Evolutionary conservation across 1,284 basidiomycete species (phyloP), one percentile per base, ranked within the genome.

Genomic region (Tremellales sp.): DNA sequence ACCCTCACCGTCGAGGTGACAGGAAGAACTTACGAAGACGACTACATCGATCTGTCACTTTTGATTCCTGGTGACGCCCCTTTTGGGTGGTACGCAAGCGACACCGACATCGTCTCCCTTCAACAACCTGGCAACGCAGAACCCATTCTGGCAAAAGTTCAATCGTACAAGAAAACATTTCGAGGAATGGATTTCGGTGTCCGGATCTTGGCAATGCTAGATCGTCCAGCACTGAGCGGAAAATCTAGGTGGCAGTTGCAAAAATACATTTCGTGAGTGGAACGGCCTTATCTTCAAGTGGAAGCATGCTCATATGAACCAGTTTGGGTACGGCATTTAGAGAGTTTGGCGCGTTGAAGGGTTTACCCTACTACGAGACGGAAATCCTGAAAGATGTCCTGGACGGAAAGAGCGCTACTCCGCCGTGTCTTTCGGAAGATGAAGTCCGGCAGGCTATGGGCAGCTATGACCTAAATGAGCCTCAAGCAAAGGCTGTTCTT

Each of bases 321-420:
- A 95, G 92, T 55, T 74, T 98, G 57, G 87, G 85, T 50, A 98
- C 95, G 0, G 77, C 94, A 19, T 82, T 92, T 60, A 85, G 95
- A 43, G 95, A 98, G 74, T 98, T 87, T 66, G 85, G 81, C 5
- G 91, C 94, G 2, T 77, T 99, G 10, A 78, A 85, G 61, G 85
- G 84, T 18, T 75, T 95, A 43, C 85, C 83, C 4, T 87, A 86
- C 68, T 91, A 91, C 57, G 89, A 92, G 39, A 46, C 60, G 2
- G 54, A 48, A 52, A 77, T 88, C 14, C 81, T 79, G 42, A 72
- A 79, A 22, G 79, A 80, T 28, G 82, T 97, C 40, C 72, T 97
- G 42, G 75, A 76, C 21, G 87, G 89, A 1, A 75, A 75, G 12
- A 76, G 88, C 24, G 72, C 79, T 16, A 68, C 72, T 25, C 74